A percentile compares a stretch with the other conserved stretches of the same genome.
phyloP scores from a whole-genome alignment of 305 asterid genomes.

The Fraxinus floribunda region DNA sequence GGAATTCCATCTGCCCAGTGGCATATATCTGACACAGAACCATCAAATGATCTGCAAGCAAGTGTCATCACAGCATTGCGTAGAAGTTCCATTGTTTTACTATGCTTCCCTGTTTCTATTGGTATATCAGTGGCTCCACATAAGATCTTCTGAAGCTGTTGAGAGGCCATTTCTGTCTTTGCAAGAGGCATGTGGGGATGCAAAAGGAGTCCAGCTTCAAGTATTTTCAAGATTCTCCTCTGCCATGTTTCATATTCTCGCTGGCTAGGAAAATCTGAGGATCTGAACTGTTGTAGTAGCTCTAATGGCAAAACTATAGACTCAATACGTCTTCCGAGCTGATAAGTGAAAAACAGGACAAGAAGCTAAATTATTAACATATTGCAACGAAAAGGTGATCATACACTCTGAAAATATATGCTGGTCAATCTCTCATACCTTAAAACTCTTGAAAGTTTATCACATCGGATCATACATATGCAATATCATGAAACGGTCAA shows the following conservation, averaged over 20 bases:
- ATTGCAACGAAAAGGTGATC: background rate
- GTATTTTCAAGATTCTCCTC: slow-evolving; percentile 63
- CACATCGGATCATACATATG: background rate
- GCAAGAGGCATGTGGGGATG: slow-evolving; percentile 64
- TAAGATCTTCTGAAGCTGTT: slow-evolving; percentile 56
- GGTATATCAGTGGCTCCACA: slow-evolving; percentile 48
- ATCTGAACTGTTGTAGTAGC: slow-evolving; percentile 43
- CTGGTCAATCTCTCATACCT: slow-evolving; percentile 2
- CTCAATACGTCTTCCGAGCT: slow-evolving; percentile 79
- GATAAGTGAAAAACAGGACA: slow-evolving; percentile 22
- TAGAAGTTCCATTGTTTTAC: slow-evolving; percentile 57
- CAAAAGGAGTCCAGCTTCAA: slow-evolving; percentile 81
- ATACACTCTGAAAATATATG: background rate
- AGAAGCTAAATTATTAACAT: slow-evolving; percentile 4
- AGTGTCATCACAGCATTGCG: slow-evolving; percentile 55
- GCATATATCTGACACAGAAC: too few species aligned
- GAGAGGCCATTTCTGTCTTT: slow-evolving; percentile 43
- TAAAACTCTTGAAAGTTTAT: background rate
- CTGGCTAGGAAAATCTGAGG: slow-evolving; percentile 65
- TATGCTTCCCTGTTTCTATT: slow-evolving; percentile 60
- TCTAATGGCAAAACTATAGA: slow-evolving; percentile 82
- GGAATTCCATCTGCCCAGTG: too few species aligned
- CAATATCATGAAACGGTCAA: background rate
- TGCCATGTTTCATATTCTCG: slow-evolving; percentile 66
- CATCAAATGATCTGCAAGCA: slow-evolving; percentile 44